A percentile compares a stretch with the other conserved stretches of the same genome.
Evolutionary conservation across 2,329 filamentous ascomycete genomes (phyloP).

Genomic region (Cadophora sp.): DNA sequence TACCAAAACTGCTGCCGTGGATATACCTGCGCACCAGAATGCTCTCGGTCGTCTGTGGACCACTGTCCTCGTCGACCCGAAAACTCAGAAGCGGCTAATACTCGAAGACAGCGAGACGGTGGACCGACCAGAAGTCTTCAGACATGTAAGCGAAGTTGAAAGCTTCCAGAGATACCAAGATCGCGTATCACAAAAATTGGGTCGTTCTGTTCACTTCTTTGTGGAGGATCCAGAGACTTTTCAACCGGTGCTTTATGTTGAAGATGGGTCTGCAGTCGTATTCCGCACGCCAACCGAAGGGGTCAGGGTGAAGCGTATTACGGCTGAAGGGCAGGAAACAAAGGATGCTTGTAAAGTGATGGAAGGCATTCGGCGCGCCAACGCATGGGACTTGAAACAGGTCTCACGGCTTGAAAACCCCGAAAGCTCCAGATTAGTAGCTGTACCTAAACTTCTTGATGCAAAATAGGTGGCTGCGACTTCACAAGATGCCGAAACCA

Average conservation of each 20-base stretch:
- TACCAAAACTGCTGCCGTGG: background rate
- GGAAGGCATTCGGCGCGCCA: conserved; percentile 13
- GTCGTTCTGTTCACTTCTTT: background rate
- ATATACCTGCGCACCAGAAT: conserved; percentile 46
- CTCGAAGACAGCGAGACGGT: conserved; percentile 35
- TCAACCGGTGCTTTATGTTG: conserved; percentile 23
- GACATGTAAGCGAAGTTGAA: background rate
- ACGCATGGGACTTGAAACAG: conserved; percentile 3
- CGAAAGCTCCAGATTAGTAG: background rate
- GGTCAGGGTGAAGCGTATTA: conserved; percentile 29
- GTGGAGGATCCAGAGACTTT: background rate
- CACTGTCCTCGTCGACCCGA: conserved; percentile 35
- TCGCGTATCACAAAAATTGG: background rate
- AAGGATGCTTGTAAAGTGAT: conserved; percentile 26
- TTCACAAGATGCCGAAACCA: background rate
- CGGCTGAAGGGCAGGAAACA: conserved; percentile 27
- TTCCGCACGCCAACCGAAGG: conserved; percentile 15
- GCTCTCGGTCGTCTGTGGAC: conserved; percentile 75
- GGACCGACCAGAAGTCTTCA: conserved; percentile 16
- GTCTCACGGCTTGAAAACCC: background rate
- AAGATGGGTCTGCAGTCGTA: conserved; percentile 29
- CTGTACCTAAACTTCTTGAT: background rate
- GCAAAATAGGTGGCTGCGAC: background rate
- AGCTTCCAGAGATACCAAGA: background rate
- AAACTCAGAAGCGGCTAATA: conserved; percentile 35